phyloP scores from a whole-genome alignment of 2,329 filamentous ascomycete species.

The Colletotrichum camelliae region DNA sequence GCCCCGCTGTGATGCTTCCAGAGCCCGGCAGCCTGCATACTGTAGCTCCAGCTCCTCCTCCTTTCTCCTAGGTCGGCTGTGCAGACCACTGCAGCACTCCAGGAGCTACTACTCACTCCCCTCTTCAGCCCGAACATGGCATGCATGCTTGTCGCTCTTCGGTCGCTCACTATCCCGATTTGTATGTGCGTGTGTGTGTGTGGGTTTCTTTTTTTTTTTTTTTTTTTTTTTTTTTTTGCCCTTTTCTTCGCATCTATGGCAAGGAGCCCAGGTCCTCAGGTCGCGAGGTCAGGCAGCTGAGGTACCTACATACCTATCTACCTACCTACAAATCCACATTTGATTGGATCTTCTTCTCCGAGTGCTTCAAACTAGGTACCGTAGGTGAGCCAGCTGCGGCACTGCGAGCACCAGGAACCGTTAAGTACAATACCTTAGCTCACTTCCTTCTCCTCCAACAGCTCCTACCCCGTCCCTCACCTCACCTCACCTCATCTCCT shows the following conservation, averaged over 20 bases:
- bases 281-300: neutral
- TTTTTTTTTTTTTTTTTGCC: neutral
- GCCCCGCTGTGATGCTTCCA: neutral
- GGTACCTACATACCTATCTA: neutral
- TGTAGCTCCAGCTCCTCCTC: neutral
- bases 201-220: neutral
- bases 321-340: neutral
- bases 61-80: neutral
- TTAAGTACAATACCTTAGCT: neutral
- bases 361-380: neutral
- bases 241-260: neutral
- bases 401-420: neutral
- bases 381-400: neutral
- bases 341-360: neutral
- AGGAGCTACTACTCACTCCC: neutral
- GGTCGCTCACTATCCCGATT: neutral
- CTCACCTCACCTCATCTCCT: neutral
- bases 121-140: neutral
- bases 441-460: neutral
- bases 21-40: neutral
- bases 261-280: neutral
- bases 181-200: neutral
- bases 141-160: neutral
- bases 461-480: neutral
- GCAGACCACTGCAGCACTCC: neutral